These are phyloP conservation scores for Globisporangium spiculum DNA, from an alignment of 352 stramenopile species.

Conservation along the genomic window DNA sequence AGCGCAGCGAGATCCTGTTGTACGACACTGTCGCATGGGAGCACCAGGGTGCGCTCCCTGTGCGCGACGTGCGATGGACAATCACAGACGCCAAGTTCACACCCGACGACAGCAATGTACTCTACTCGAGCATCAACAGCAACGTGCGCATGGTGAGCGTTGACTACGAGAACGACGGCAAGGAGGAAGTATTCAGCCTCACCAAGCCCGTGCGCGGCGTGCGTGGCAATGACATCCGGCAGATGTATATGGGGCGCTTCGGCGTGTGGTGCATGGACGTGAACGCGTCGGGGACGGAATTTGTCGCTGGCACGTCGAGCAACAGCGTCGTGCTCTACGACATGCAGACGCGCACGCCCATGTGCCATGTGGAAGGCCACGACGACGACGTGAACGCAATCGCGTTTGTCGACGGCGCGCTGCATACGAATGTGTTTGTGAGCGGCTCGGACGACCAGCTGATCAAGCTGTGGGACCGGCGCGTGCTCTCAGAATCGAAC, in stretches of 20 bases:
- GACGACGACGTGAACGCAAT: slow-evolving; percentile 83
- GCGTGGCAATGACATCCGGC: slow-evolving; percentile 15
- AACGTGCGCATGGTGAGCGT: slow-evolving; percentile 80
- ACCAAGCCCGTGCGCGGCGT: slow-evolving; percentile 29
- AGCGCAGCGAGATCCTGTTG: slow-evolving; percentile 62
- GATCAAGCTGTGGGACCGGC: slow-evolving; percentile 87
- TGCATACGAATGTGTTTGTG: slow-evolving; percentile 85
- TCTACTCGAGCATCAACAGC: slow-evolving; percentile 83
- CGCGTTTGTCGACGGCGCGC: slow-evolving; percentile 73
- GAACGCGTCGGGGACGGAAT: slow-evolving; percentile 72
- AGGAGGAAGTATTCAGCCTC: slow-evolving; percentile 51
- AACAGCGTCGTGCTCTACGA: slow-evolving; percentile 81
- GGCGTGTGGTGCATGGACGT: slow-evolving; percentile 80
- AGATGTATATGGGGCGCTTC: slow-evolving; percentile 41
- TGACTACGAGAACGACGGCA: slow-evolving; percentile 49
- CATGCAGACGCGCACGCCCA: slow-evolving; percentile 61
- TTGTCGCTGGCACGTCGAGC: slow-evolving; percentile 74
- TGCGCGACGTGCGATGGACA: slow-evolving; percentile 77
- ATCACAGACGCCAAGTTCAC: slow-evolving; percentile 85
- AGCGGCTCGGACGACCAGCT: slow-evolving; percentile 79
- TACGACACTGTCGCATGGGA: slow-evolving; percentile 79
- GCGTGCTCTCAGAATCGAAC: slow-evolving; percentile 70
- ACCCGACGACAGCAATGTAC: slow-evolving; percentile 57
- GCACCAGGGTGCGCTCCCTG: slow-evolving; percentile 41
- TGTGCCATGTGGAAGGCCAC: slow-evolving; percentile 74